phyloP scores from a whole-genome alignment of 345 rosid genomes.

The Populus deltoides region DNA sequence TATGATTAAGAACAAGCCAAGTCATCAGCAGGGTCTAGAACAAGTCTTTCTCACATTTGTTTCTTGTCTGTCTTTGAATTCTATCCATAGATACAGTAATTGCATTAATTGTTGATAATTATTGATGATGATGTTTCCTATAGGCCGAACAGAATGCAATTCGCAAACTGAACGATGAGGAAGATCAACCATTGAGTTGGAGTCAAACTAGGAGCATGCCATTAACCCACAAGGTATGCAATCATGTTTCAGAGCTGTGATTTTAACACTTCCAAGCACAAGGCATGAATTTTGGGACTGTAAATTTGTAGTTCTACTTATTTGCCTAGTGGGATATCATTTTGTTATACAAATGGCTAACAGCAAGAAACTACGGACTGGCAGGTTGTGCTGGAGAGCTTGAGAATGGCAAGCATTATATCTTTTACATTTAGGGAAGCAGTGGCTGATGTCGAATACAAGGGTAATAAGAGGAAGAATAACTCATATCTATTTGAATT shows the following conservation, averaged over 20 bases:
- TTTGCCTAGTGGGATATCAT: neutral
- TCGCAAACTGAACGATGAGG: conserved; percentile 29
- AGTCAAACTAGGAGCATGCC: conserved; percentile 62
- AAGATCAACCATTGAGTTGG: conserved; percentile 44
- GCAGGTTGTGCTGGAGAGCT: conserved; percentile 65
- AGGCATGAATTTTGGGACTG: neutral
- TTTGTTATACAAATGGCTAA: conserved; percentile 6
- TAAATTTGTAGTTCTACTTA: neutral
- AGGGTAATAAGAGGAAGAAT: conserved; percentile 46
- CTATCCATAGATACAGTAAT: neutral
- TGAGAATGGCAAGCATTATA: conserved; percentile 74
- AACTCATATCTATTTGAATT: neutral
- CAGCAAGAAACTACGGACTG: neutral
- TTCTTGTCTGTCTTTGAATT: conserved; percentile 17
- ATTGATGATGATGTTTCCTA: conserved; percentile 2
- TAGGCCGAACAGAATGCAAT: conserved; percentile 57
- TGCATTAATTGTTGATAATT: neutral
- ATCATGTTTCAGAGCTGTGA: neutral
- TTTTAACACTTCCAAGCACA: neutral
- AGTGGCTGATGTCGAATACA: conserved; percentile 67
- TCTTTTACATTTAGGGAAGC: conserved; percentile 77
- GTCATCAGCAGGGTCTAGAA: conserved; percentile 10
- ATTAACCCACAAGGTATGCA: conserved; percentile 42
- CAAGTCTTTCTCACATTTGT: neutral
- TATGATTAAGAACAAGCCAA: conserved; percentile 19